Percentiles rank a stretch among this genome's conserved stretches.
phyloP scores from a whole-genome alignment of 1,284 basidiomycete genomes.

The Rhodotorula sp. region DNA sequence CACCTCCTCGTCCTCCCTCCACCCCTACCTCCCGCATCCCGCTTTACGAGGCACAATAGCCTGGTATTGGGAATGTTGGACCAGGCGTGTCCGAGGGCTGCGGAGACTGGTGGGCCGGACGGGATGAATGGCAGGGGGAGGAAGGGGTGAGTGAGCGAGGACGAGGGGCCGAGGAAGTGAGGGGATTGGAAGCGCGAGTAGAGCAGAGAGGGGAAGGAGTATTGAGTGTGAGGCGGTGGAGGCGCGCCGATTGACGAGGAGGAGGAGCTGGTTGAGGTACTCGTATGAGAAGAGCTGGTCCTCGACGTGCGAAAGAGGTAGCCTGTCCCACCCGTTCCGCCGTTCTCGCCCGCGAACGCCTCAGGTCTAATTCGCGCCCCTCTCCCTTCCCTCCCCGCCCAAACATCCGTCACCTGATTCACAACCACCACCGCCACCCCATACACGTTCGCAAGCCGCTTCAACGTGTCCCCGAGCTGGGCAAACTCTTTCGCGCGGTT shows the following conservation, averaged over 20 bases:
- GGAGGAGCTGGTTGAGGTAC: conserved; percentile 6
- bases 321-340: too few relatives aligned
- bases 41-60: conserved; percentile 61
- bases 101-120: conserved; percentile 65
- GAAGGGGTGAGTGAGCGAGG: conserved; percentile 35
- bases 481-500: conserved; percentile 31
- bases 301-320: background rate
- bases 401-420: conserved; percentile 80
- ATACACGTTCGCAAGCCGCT: conserved; percentile 30
- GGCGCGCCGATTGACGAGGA: background rate
- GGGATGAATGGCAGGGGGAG: conserved; percentile 70
- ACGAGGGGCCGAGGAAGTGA: conserved; percentile 63
- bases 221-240: conserved; percentile 46
- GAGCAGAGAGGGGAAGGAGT: conserved; percentile 46
- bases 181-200: conserved; percentile 68
- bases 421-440: conserved; percentile 67
- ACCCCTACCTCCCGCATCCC: background rate
- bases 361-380: background rate
- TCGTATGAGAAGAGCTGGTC: background rate
- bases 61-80: conserved; percentile 81
- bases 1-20: conserved; percentile 38
- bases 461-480: conserved; percentile 27
- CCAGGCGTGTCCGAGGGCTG: conserved; percentile 81
- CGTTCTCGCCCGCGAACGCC: too few relatives aligned
- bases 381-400: conserved; percentile 48